These are phyloP conservation scores for Coffea canephora DNA, from an alignment of 257 asterid genomes.

Conservation along the genomic window DNA sequence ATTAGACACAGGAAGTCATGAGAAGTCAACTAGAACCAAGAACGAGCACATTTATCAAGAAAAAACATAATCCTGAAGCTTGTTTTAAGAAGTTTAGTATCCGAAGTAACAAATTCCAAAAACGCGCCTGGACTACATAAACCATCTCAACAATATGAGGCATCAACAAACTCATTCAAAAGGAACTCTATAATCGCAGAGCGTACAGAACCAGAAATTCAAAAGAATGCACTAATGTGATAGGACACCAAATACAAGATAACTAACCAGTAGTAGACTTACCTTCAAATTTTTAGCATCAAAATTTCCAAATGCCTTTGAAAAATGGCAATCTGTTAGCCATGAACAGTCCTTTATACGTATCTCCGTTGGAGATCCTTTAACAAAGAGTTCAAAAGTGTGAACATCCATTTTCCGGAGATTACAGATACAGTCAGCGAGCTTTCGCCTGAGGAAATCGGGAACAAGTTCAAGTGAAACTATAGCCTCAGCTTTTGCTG, in stretches of 20 bases:
- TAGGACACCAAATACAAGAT: neutral
- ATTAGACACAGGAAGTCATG: neutral
- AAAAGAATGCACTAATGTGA: neutral
- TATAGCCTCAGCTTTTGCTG: slow-evolving; percentile 55
- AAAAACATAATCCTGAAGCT: neutral
- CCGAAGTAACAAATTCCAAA: neutral
- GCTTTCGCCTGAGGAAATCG: slow-evolving; percentile 47
- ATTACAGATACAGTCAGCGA: slow-evolving; percentile 55
- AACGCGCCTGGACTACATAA: neutral
- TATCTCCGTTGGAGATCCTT: slow-evolving; percentile 68
- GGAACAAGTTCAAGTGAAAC: slow-evolving; percentile 63
- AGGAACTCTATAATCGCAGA: neutral
- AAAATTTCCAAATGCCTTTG: slow-evolving; percentile 37
- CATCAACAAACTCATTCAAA: neutral
- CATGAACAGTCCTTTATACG: slow-evolving; percentile 66
- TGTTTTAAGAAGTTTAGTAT: too few relatives aligned
- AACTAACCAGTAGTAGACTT: slow-evolving; percentile 18
- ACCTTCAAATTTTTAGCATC: slow-evolving; percentile 54
- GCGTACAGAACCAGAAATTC: neutral
- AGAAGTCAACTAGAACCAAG: neutral
- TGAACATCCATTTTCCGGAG: slow-evolving; percentile 42
- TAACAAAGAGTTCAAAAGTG: slow-evolving; percentile 45
- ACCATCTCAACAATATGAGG: neutral
- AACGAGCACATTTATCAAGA: neutral
- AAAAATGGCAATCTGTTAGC: slow-evolving; percentile 58